Base-by-base conservation (phyloP, 2,329 filamentous ascomycete species). In the Pseudonectria foliicola region DNA sequence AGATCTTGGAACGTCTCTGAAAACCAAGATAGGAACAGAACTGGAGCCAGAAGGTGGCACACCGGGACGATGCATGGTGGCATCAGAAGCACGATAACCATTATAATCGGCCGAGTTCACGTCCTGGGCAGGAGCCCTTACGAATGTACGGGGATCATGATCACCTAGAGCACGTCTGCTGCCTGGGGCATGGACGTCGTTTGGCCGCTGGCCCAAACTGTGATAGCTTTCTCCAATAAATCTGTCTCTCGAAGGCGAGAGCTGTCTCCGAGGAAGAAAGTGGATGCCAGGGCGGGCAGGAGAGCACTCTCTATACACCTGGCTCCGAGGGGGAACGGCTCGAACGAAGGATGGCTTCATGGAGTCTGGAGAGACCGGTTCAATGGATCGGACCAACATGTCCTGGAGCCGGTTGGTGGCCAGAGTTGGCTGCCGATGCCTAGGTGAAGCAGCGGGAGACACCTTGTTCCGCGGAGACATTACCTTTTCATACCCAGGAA, bases 381-480 rank as follows among this genome's bases (percentile, higher is more conserved):
- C 70, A 44, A 71, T 64, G 6, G 68, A 73, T 7, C 50, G 65
- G 11, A 72, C 58, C 39, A 69, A 50, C 45, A 65, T 57, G 26
- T 73, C 68, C 44, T 64, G 61, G 10, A 59, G 25, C 39, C 45
- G 33, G 33, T 38, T 42, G 34, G 35, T 28, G 25, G 27, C 36
- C 38, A 40, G 31, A 11, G 44, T 29, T n/a, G 35, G 34, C 13
- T 42, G 42, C 13, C 47, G 50, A 31, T 46, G 47, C 13, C 52
- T 48, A 28, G 46, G 43, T 13, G 44, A 39, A 29, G 43, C 36
- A 32, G 35, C 33, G 29, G 40, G 31, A 23, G 42, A 35, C 5
- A 33, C 40, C 14, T 46, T 45, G 45, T 41, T 38, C 16, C 46
- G 42, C 31, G 42, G 34, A 35, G 43, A 44, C 32, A 44, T 52